Percentiles rank a stretch among this genome's conserved stretches.
These are phyloP conservation scores for Raddia guianensis DNA, from an alignment of 176 grass and related monocot genomes.

Conservation along the genomic window DNA sequence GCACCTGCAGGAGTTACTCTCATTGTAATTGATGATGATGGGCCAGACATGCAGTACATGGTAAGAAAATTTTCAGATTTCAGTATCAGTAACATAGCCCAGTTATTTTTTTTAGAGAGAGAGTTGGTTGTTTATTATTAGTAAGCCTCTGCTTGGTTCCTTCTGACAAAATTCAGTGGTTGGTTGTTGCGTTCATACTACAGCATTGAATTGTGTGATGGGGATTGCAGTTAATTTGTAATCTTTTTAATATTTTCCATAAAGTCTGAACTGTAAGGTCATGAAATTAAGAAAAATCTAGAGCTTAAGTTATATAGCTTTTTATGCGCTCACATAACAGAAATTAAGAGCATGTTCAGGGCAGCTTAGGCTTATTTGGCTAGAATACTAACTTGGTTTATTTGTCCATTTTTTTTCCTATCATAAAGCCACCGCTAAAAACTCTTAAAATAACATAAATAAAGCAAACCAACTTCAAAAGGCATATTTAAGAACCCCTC, in stretches of 20 bases:
- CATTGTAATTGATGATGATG: slow-evolving; percentile 78
- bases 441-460: no score
- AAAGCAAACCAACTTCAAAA: no score
- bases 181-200: not conserved
- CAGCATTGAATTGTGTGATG: not conserved
- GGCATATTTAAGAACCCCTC: no score
- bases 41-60: slow-evolving; percentile 87
- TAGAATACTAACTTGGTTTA: no score
- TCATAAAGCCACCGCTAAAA: no score
- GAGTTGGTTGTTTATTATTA: no score
- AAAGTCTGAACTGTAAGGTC: not conserved
- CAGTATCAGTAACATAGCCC: not conserved
- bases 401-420: no score
- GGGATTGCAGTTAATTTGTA: not conserved
- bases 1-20: slow-evolving; percentile 63
- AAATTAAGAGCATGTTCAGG: no score
- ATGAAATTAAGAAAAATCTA: no score
- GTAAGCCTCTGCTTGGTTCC: not conserved
- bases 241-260: not conserved
- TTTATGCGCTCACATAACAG: no score
- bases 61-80: slow-evolving; percentile 47
- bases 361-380: no score
- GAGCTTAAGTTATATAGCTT: no score
- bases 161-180: slow-evolving; percentile 1
- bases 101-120: not conserved